Base-by-base conservation (phyloP, 495 filamentous ascomycete species). In the Aspergillus sparsus region DNA sequence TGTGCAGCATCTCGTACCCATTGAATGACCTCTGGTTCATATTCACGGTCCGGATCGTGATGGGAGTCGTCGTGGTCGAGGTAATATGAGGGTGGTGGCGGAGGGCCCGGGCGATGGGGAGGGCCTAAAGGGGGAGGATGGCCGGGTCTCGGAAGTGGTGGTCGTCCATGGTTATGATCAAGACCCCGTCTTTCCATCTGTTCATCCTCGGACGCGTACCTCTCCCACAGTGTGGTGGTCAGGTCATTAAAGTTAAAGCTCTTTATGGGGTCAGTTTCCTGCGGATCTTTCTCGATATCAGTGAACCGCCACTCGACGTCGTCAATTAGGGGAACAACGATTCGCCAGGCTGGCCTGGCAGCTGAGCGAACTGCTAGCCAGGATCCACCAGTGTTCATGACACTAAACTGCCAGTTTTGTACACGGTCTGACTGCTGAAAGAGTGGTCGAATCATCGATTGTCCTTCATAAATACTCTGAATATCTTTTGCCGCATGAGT, bases 301-400 rank as follows among this genome's bases (percentile, higher is more conserved):
- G 74, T 74, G 62, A 79, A 82, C 5, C 73, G 75, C 68, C 77
- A 80, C 31, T 76, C 76, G 7, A 78, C 71, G 12, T 75, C 72
- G 56, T 73, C 72, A 44, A 80, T 71, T 11, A 82, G 69, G 5
- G 80, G 79, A 32, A 81, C 65, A 11, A 81, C 75, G 2, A 82
- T 69, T 15, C 80, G 71, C 60, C 64, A 76, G n/a, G 69, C 68
- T 0, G 76, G 74, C 7, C 65, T 61, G 2, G 70, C 73, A 7
- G 78, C 76, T 7, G 76, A 80, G 3, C 75, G 74, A 11, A 80
- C 70, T 7, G 73, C 71, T 1, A 82, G 67, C 69, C 74, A 72
- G 1, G 77, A 71, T 1, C 78, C 77, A n/a, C 80, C 80, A 0
- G 80, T 79, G 61, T 82, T 82, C 65, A 82, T 76, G 53, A 80